These are phyloP conservation scores for Sclerotinia subarctica DNA, from an alignment of 2,329 filamentous ascomycete species.

Conservation along the genomic window DNA sequence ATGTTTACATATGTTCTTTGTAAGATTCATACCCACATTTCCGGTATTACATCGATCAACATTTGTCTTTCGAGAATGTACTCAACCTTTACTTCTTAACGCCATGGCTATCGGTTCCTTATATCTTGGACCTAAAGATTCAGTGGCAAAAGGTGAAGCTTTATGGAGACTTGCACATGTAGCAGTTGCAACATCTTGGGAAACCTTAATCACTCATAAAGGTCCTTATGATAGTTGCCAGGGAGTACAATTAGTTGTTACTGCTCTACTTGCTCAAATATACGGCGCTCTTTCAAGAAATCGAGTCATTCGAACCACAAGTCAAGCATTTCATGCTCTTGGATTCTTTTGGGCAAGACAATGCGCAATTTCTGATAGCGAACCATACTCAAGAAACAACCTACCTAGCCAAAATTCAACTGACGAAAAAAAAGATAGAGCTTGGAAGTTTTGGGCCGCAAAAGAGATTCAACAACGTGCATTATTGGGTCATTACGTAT, in stretches of 20 bases:
- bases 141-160: slow-evolving; percentile 45
- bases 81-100: slow-evolving; percentile 44
- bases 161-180: slow-evolving; percentile 46
- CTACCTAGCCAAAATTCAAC: slow-evolving; percentile 40
- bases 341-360: slow-evolving; percentile 47
- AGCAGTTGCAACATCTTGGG: slow-evolving; percentile 47
- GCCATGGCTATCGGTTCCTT: slow-evolving; percentile 47
- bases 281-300: slow-evolving; percentile 46
- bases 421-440: slow-evolving; percentile 40
- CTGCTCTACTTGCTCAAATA: slow-evolving; percentile 44
- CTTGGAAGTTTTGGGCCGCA: slow-evolving; percentile 45
- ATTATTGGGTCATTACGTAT: slow-evolving; percentile 44
- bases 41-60: slow-evolving; percentile 46
- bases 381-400: slow-evolving; percentile 38
- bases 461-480: slow-evolving; percentile 46
- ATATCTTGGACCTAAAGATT: slow-evolving; percentile 45
- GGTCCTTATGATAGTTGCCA: slow-evolving; percentile 45
- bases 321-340: slow-evolving; percentile 45
- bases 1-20: slow-evolving; percentile 48
- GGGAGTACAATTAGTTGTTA: slow-evolving; percentile 45
- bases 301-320: slow-evolving; percentile 43
- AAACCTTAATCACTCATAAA: slow-evolving; percentile 44
- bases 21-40: slow-evolving; percentile 46
- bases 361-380: slow-evolving; percentile 44
- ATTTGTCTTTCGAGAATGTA: slow-evolving; percentile 45